Percentiles rank a stretch among this genome's conserved stretches.
Evolutionary conservation across 306 rosid genomes (phyloP).

Genomic region (Macrotyloma uniflorum): DNA sequence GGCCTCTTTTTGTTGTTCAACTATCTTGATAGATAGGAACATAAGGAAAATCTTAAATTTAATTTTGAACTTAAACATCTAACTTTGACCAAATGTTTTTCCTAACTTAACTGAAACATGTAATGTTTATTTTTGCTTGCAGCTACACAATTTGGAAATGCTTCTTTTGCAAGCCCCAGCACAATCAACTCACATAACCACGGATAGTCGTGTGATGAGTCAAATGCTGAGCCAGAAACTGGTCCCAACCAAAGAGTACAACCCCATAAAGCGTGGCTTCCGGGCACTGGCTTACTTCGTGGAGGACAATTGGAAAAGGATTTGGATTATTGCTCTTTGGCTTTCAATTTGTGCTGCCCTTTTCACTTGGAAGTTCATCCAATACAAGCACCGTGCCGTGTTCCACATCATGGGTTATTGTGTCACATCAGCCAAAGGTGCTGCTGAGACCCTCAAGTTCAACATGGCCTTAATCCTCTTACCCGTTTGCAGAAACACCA

Average conservation of each 20-base stretch:
- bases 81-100: too few species aligned
- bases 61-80: too few species aligned
- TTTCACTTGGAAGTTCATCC: constrained; percentile 83
- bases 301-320: constrained; percentile 81
- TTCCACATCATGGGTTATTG: constrained; percentile 87
- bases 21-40: too few species aligned
- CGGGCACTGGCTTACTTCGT: constrained; percentile 56
- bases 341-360: constrained; percentile 63
- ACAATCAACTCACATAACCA: constrained; percentile 57
- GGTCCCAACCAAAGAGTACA: constrained; percentile 73
- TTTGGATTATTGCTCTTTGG: constrained; percentile 78
- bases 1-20: too few species aligned
- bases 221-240: constrained; percentile 80
- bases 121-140: constrained; percentile 7
- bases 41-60: too few species aligned
- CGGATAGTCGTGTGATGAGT: constrained; percentile 68
- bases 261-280: constrained; percentile 63
- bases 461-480: constrained; percentile 84
- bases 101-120: background rate
- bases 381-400: constrained; percentile 68
- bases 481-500: constrained; percentile 87
- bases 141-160: constrained; percentile 86
- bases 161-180: constrained; percentile 80
- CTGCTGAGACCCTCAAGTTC: constrained; percentile 88
- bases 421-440: constrained; percentile 80